Percentiles rank a stretch among this genome's conserved stretches.
Evolutionary conservation across 257 asterid genomes (phyloP).

Genomic region (Perilla frutescens): DNA sequence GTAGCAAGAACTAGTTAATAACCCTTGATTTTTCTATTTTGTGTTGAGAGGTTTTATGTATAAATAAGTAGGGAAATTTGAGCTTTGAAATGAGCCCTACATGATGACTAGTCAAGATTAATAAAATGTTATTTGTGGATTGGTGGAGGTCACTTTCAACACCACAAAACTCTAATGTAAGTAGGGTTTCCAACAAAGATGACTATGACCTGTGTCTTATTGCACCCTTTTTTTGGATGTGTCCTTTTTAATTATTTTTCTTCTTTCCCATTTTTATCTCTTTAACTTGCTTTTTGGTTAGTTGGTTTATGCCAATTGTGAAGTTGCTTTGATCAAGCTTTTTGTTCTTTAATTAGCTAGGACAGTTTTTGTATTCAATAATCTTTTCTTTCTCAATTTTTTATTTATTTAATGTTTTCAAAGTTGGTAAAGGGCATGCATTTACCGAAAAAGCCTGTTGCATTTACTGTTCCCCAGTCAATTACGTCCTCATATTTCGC

Average conservation of each 20-base stretch:
- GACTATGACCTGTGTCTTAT: slow-evolving; percentile 28
- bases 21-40: neutral
- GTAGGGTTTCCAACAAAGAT: slow-evolving; percentile 43
- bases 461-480: slow-evolving; percentile 7
- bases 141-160: slow-evolving; percentile 44
- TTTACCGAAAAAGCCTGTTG: slow-evolving; percentile 17
- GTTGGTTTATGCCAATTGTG: slow-evolving; percentile 37
- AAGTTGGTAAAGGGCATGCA: slow-evolving; percentile 22
- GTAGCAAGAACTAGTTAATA: neutral
- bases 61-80: neutral
- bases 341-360: slow-evolving; percentile 29
- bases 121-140: neutral
- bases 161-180: slow-evolving; percentile 31
- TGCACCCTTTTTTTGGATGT: slow-evolving; percentile 17
- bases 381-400: too few species aligned
- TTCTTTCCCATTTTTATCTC: slow-evolving; percentile 17
- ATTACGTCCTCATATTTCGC: slow-evolving; percentile 7
- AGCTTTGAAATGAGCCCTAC: slow-evolving; percentile 8
- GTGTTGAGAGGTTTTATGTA: neutral
- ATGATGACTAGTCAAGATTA: slow-evolving; percentile 4
- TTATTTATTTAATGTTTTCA: neutral
- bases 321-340: slow-evolving; percentile 43
- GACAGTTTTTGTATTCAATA: slow-evolving; percentile 20
- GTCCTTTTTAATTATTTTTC: neutral
- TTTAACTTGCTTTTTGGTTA: slow-evolving; percentile 25